phyloP scores from a whole-genome alignment of 2,329 filamentous ascomycete genomes.

The Fusarium longipes region DNA sequence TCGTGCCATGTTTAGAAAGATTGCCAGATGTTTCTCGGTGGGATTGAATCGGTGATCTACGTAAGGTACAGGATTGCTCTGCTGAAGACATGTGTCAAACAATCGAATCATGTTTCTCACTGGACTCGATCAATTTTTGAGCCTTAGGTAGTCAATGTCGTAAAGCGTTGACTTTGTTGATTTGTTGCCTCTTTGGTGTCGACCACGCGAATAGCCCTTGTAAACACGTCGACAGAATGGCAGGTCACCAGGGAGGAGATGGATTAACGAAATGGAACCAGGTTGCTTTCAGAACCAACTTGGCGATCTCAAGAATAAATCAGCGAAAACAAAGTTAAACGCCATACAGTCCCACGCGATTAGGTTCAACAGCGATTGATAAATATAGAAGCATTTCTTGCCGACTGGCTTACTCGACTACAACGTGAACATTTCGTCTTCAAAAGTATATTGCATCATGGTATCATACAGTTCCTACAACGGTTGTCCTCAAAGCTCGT shows the following conservation, averaged over 20 bases:
- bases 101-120: not conserved
- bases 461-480: slow-evolving; percentile 42
- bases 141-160: not conserved
- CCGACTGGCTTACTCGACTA: not conserved
- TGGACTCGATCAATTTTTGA: not conserved
- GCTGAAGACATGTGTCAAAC: too few species aligned
- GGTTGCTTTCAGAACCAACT: not conserved
- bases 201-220: not conserved
- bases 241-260: not conserved
- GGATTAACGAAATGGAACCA: not conserved
- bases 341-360: not conserved
- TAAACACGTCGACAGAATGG: not conserved
- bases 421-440: not conserved
- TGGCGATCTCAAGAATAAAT: not conserved
- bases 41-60: too few species aligned
- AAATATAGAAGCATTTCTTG: not conserved
- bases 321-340: not conserved
- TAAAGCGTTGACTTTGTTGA: not conserved
- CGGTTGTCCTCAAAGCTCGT: slow-evolving; percentile 34
- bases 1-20: not conserved
- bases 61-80: too few species aligned
- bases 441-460: slow-evolving; percentile 43
- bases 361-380: not conserved
- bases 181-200: not conserved
- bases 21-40: not conserved